Evolutionary conservation across 345 rosid species (phyloP).

Genomic region (Lagerstroemia speciosa): DNA sequence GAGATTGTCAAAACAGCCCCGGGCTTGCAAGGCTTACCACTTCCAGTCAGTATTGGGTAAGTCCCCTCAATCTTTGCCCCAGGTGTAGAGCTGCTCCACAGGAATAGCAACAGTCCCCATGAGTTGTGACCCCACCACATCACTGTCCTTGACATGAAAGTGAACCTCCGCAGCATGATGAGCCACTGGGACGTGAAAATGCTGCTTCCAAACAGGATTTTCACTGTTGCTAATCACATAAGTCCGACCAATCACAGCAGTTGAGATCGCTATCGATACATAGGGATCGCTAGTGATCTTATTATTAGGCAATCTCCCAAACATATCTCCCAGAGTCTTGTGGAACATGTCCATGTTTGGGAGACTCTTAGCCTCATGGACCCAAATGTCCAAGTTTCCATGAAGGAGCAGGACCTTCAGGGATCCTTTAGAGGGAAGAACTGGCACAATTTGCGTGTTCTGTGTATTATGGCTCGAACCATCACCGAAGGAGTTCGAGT

Average conservation of each 20-base stretch:
- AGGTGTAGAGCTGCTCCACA: constrained; percentile 50
- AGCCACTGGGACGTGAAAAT: constrained; percentile 82
- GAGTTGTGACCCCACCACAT: constrained; percentile 74
- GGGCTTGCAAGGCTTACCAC: constrained; percentile 71
- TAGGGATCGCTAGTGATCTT: constrained; percentile 92
- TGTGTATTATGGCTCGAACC: constrained; percentile 23
- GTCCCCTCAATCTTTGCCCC: constrained; percentile 61
- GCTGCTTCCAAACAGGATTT: constrained; percentile 84
- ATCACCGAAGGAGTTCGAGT: constrained; percentile 29
- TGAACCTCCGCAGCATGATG: constrained; percentile 79
- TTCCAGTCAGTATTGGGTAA: constrained; percentile 46
- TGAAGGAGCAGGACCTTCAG: constrained; percentile 71
- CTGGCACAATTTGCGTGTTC: constrained; percentile 50
- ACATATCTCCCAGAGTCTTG: constrained; percentile 66
- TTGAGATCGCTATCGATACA: constrained; percentile 50
- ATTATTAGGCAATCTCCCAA: constrained; percentile 34
- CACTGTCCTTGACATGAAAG: constrained; percentile 82
- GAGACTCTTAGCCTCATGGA: constrained; percentile 59
- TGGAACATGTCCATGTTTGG: constrained; percentile 94
- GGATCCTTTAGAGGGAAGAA: constrained; percentile 42
- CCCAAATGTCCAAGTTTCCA: constrained; percentile 83
- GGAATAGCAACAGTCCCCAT: constrained; percentile 83
- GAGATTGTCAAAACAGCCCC: constrained; percentile 64
- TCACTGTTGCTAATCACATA: constrained; percentile 75
- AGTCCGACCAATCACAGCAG: constrained; percentile 78